phyloP scores from a whole-genome alignment of 495 filamentous ascomycete species.

The Tuber microsphaerosporum region DNA sequence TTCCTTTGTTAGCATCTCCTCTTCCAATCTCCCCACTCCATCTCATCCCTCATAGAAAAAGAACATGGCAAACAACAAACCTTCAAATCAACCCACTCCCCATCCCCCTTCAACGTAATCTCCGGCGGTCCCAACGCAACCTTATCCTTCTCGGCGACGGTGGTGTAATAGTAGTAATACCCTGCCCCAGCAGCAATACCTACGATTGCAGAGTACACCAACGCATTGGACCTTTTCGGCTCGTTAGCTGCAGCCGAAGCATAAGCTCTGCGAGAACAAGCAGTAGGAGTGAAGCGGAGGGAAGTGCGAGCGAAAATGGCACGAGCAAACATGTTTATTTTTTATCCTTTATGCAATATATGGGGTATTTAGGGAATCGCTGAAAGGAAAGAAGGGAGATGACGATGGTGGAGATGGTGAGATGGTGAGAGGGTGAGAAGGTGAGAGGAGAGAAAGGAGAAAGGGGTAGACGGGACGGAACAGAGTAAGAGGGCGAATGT shows the following conservation, averaged over 20 bases:
- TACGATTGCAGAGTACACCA: conserved; percentile 45
- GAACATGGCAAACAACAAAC: background rate
- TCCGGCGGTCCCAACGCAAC: conserved; percentile 32
- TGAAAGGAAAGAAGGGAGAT: conserved; percentile 9
- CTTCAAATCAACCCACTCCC: conserved; percentile 60
- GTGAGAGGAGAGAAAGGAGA: background rate
- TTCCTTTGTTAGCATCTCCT: conserved; percentile 55
- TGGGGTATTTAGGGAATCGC: conserved; percentile 1
- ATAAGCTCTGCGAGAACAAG: conserved; percentile 18
- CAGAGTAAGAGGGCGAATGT: background rate
- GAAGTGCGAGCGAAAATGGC: conserved; percentile 19
- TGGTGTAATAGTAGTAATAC: conserved; percentile 48
- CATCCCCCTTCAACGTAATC: conserved; percentile 68
- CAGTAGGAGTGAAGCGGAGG: conserved; percentile 16
- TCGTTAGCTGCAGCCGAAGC: conserved; percentile 17
- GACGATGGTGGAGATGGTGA: background rate
- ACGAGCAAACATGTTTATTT: conserved; percentile 36
- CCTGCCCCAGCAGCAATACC: conserved; percentile 45
- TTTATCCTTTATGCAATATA: background rate
- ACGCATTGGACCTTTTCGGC: conserved; percentile 22
- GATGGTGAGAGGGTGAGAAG: background rate
- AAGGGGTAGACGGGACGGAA: background rate
- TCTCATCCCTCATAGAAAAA: background rate
- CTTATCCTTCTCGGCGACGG: conserved; percentile 41
- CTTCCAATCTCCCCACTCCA: background rate